These are phyloP conservation scores for Leccinum obscurum DNA, from an alignment of 768 basidiomycete species.

Conservation along the genomic window DNA sequence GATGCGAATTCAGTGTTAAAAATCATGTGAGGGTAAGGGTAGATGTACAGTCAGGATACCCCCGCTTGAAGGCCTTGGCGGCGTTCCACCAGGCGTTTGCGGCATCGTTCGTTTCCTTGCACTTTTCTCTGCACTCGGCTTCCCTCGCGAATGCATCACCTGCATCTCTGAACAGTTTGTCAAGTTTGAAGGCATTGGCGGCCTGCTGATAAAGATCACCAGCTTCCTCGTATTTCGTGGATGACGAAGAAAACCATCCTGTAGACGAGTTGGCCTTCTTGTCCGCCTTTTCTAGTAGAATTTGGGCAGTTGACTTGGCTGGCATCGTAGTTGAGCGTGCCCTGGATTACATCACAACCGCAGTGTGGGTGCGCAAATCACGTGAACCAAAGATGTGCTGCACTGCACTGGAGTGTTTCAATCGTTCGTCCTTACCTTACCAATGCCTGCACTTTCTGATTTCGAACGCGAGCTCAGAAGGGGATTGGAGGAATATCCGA, in stretches of 20 bases:
- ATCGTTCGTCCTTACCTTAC: background rate
- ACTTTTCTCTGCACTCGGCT: slow-evolving; percentile 90
- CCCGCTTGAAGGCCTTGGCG: slow-evolving; percentile 92
- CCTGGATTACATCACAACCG: background rate
- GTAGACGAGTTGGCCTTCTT: slow-evolving; percentile 85
- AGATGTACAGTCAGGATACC: slow-evolving; percentile 76
- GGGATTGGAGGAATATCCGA: slow-evolving; percentile 64
- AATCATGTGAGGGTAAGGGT: background rate
- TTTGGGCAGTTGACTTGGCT: slow-evolving; percentile 75
- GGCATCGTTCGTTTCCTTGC: slow-evolving; percentile 89
- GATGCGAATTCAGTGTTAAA: slow-evolving; percentile 11
- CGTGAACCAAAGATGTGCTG: slow-evolving; percentile 11
- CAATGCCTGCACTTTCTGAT: slow-evolving; percentile 36
- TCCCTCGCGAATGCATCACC: slow-evolving; percentile 92
- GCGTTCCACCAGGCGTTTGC: slow-evolving; percentile 99
- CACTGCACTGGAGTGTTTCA: background rate
- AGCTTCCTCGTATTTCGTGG: slow-evolving; percentile 90
- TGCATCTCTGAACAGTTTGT: slow-evolving; percentile 88
- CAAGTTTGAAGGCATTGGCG: slow-evolving; percentile 90
- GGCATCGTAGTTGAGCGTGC: slow-evolving; percentile 46
- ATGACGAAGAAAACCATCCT: slow-evolving; percentile 86
- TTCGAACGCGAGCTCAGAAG: slow-evolving; percentile 45
- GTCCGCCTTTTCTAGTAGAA: slow-evolving; percentile 82
- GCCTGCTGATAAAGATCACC: slow-evolving; percentile 95
- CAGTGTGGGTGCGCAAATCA: slow-evolving; percentile 9